Evolutionary conservation across 768 basidiomycete species (phyloP), one percentile per base, ranked within the genome.

Genomic region (Crepidotus variabilis): DNA sequence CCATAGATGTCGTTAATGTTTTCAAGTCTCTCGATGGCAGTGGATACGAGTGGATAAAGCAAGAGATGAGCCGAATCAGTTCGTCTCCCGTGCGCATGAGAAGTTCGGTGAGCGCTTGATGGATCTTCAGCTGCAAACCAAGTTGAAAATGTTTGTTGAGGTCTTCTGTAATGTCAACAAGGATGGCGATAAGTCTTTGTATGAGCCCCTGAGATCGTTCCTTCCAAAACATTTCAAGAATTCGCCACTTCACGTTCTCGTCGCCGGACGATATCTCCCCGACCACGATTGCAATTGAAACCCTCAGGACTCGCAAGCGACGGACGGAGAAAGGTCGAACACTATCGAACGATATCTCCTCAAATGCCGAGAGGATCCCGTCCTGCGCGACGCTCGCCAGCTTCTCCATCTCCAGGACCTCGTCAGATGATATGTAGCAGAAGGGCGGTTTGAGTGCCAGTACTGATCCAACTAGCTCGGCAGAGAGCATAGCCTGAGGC

Each of bases 331-430:
- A 72, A 32, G 86, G 84, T 14, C 76, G 75, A 32, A 77, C 73
- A 58, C 73, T 76, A 52, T 75, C 67, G 62, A 75, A 77, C 51
- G 76, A 61, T 23, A 91, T 69, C 63, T 88, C 85, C 48, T 86
- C 84, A 11, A 89, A 69, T 1, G 85, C 88, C 18, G 82, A 81
- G 0, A 76, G 63, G 2, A 90, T 64, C 1, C 89, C 88, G 55
- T 87, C 83, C 33, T 89, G 82, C 0, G 82, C 85, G n/a, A 92
- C 81, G 22, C 78, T 69, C 0, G 88, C 87, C 11, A 84, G 74
- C 61, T 84, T 80, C 21, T 80, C 79, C 65, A 92, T 72, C 7
- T 79, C 75, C 23, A 81, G 68, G 10, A 82, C 74, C 54, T 88
- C 86, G 23, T 79, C 74, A 35, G 87, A 82, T 0, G 79, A 75